Conservation (phyloP, 257 asterid species). For the Solanum chaucha region DNA sequence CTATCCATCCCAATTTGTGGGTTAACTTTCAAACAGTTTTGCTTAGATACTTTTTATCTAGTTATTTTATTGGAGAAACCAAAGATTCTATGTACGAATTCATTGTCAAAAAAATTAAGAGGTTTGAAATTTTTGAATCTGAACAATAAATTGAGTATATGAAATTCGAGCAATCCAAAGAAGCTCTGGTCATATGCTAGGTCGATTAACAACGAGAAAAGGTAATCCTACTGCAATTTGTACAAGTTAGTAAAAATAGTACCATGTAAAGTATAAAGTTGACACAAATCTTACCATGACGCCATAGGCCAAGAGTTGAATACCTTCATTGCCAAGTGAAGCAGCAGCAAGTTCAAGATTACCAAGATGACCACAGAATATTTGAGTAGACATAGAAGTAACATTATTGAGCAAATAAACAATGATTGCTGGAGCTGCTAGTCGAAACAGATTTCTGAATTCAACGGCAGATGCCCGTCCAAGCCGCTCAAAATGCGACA, state of each 20-base stretch:
- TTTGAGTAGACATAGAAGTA: slow-evolving; percentile 33
- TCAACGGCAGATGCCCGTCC: slow-evolving; percentile 9
- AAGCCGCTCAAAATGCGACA: slow-evolving; percentile 2
- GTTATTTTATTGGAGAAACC: neutral
- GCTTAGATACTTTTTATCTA: neutral
- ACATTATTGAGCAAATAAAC: slow-evolving; percentile 29
- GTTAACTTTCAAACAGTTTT: neutral
- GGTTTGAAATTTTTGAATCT: too few species aligned
- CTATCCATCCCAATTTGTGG: neutral
- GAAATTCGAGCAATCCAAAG: neutral
- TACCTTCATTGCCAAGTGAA: slow-evolving; percentile 33
- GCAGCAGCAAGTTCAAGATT: slow-evolving; percentile 32
- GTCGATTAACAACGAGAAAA: neutral
- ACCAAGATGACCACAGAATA: slow-evolving; percentile 36
- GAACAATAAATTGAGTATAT: neutral
- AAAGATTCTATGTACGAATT: neutral
- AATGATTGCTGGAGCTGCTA: slow-evolving; percentile 33
- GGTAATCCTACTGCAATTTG: neutral
- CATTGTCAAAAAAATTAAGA: neutral
- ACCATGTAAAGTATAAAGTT: too few species aligned
- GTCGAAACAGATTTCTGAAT: slow-evolving; percentile 9
- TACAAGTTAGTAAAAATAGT: neutral
- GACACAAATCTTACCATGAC: slow-evolving; percentile 16
- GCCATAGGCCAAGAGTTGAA: slow-evolving; percentile 36
- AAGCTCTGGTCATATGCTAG: neutral